These are phyloP conservation scores for Penicillium argentinense DNA, from an alignment of 495 filamentous ascomycete species.

Conservation along the genomic window DNA sequence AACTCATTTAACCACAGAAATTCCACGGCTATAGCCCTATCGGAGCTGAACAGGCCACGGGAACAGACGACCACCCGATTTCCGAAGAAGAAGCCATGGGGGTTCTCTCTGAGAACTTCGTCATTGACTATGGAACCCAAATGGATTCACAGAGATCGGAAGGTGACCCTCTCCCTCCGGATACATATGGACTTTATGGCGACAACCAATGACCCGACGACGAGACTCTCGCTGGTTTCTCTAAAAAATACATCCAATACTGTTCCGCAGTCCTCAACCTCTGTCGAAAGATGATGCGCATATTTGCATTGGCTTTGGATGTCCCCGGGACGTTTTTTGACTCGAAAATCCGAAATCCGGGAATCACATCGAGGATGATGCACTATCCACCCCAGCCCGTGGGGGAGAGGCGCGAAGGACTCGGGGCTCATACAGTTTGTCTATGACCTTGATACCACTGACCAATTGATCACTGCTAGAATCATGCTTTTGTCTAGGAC, in stretches of 20 bases:
- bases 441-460: too few species aligned
- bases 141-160: slow-evolving; percentile 25
- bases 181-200: slow-evolving; percentile 24
- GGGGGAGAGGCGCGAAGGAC: slow-evolving; percentile 37
- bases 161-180: slow-evolving; percentile 14
- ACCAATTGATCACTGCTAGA: too few species aligned
- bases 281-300: slow-evolving; percentile 33
- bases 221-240: slow-evolving; percentile 18
- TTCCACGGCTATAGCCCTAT: slow-evolving; percentile 36
- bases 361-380: slow-evolving; percentile 41
- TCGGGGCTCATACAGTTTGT: slow-evolving; percentile 45
- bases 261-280: slow-evolving; percentile 29
- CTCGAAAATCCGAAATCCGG: slow-evolving; percentile 38
- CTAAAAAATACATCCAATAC: slow-evolving; percentile 22
- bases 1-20: slow-evolving; percentile 23
- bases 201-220: slow-evolving; percentile 31
- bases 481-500: too few species aligned
- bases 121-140: slow-evolving; percentile 39
- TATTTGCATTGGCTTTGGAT: slow-evolving; percentile 48
- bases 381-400: slow-evolving; percentile 44
- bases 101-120: slow-evolving; percentile 41
- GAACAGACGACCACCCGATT: slow-evolving; percentile 15
- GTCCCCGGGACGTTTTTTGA: slow-evolving; percentile 48
- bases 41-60: slow-evolving; percentile 27
- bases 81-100: slow-evolving; percentile 13